Conservation (phyloP, 140 eudicot species). For the Bidens hawaiensis region DNA sequence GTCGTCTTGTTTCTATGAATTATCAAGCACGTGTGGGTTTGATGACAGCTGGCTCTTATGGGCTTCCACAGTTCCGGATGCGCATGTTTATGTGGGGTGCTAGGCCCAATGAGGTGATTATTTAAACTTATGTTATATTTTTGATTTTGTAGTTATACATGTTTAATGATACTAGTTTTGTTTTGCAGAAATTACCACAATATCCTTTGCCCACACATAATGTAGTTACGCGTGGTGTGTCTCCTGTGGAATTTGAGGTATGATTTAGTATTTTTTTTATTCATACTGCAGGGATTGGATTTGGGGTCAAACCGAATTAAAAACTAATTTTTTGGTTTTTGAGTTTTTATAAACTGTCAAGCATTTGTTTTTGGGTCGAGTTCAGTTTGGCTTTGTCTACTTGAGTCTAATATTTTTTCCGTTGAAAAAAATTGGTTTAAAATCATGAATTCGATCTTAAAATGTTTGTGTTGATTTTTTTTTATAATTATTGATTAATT, state of each 20-base stretch:
- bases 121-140: background rate
- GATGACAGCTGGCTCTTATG: conserved; percentile 48
- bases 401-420: too few species aligned
- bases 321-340: too few species aligned
- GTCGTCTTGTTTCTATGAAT: conserved; percentile 51
- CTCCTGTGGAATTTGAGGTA: conserved; percentile 57
- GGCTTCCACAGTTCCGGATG: conserved; percentile 57
- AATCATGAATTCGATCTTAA: too few species aligned
- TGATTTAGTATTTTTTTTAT: background rate
- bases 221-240: conserved; percentile 47
- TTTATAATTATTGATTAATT: too few species aligned
- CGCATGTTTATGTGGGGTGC: conserved; percentile 86
- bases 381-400: too few species aligned
- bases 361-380: too few species aligned
- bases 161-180: background rate
- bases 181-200: conserved; percentile 57
- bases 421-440: too few species aligned
- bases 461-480: too few species aligned
- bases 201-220: conserved; percentile 74
- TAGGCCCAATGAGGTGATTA: conserved; percentile 40
- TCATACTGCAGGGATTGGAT: too few species aligned
- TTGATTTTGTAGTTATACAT: background rate
- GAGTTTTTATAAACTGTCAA: too few species aligned
- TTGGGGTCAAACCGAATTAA: too few species aligned
- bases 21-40: conserved; percentile 50